Evolutionary conservation across 2,329 filamentous ascomycete genomes (phyloP), one percentile per base, ranked within the genome.

Genomic region (Trichoderma hamatum): DNA sequence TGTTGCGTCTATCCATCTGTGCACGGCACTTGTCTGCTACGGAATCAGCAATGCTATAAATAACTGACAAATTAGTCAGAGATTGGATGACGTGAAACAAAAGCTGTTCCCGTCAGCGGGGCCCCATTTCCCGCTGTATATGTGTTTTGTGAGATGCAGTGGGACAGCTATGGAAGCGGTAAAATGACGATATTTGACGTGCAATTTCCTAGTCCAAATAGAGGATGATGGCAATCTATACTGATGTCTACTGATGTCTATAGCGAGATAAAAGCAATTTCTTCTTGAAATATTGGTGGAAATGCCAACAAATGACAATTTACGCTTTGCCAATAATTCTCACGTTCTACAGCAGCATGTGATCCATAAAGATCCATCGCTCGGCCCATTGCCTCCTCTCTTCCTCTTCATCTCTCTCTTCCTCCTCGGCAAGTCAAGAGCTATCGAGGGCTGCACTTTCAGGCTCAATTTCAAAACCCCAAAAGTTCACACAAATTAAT

Each of bases 51-150:
- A 36, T 30, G 19, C 39, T 19, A 56, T 49, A 14, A n/a, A 2
- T 13, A 14, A 65, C 9, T 65, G 36, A 56, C 62, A 19, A 55
- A 36, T 32, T 34, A 32, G 26, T 26, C 16, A 26, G 36, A 51
- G 43, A 51, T 49, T 34, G 52, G 32, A 58, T 46, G 28, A 67
- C 49, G 39, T 65, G 62, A 32, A 56, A 56, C n/a, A 1, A 3
- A 1, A 34, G 34, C 4, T 49, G 36, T 11, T 52, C 59, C 46
- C 52, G 36, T 30, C 16, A 34, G 52, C 62, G 62, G 52, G 51
- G 52, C 52, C 62, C 52, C 62, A 56, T 56, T 56, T 65, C 51
- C 52, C 52, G 14, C 46, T 5, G 4, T 65, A 28, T 34, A 36
- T 11, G 19, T 19, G 16, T 43, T 19, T 21, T 21, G 19, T 30